A percentile compares a stretch with the other conserved stretches of the same genome.
phyloP scores from a whole-genome alignment of 2,329 filamentous ascomycete genomes.

The Nemania diffusa region DNA sequence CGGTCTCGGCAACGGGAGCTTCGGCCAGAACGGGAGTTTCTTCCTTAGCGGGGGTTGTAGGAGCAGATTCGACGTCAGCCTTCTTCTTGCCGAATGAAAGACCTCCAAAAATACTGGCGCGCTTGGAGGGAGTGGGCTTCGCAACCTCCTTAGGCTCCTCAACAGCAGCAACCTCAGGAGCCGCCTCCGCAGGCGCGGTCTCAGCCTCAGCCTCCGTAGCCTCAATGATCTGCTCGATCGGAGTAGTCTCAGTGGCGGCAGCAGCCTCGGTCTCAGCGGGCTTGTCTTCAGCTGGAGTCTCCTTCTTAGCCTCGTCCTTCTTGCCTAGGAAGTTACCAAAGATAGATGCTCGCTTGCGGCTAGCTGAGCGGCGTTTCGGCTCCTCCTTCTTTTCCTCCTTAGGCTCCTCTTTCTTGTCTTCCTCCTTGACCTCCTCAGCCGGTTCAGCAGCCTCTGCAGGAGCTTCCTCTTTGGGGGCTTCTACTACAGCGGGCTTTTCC shows the following conservation, averaged over 20 bases:
- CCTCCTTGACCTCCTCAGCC: constrained; percentile 53
- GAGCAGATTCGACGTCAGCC: constrained; percentile 59
- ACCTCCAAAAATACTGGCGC: constrained; percentile 66
- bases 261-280: constrained; percentile 49
- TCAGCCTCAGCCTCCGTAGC: constrained; percentile 45
- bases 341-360: constrained; percentile 73
- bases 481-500: constrained; percentile 52
- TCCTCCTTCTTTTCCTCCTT: constrained; percentile 65
- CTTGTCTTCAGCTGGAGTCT: constrained; percentile 51
- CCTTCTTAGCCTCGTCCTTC: constrained; percentile 61
- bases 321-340: constrained; percentile 68
- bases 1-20: constrained; percentile 59
- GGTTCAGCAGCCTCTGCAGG: constrained; percentile 47
- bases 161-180: constrained; percentile 41
- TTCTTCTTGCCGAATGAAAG: constrained; percentile 69
- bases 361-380: constrained; percentile 70
- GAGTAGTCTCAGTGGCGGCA: constrained; percentile 46
- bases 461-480: constrained; percentile 48
- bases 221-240: constrained; percentile 41
- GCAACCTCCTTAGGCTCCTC: constrained; percentile 51
- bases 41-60: constrained; percentile 57
- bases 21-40: constrained; percentile 47
- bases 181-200: constrained; percentile 44
- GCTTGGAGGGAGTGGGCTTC: constrained; percentile 64
- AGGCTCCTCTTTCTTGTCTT: constrained; percentile 57